Base-by-base conservation (phyloP, 768 basidiomycete species). In the Suillus ampliporus region DNA sequence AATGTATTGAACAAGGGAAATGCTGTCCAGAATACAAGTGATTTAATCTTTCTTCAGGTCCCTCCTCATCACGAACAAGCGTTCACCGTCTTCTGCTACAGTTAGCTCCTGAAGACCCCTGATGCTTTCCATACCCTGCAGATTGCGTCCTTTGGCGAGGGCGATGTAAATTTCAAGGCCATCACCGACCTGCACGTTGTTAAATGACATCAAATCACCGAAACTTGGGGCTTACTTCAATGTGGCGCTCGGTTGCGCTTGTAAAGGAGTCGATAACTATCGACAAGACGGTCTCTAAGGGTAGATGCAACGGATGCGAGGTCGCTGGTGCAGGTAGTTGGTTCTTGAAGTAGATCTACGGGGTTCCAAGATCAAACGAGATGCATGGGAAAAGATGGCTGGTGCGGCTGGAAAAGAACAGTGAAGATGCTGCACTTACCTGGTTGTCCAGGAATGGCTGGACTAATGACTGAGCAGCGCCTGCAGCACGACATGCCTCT, bases 401-500 rank as follows among this genome's bases (percentile, higher is more conserved):
- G 68, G 67, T 72, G 69, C 64, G 68, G 44, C 61, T 62, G 67
- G 66, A 44, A 63, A 70, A 62, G 57, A 61, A 11, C 4, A 26
- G 11, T 31, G 40, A 57, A 38, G 2, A 52, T 48, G 35, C n/a
- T 31, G 10, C 50, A 79, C 91, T 79, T 72, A 90, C 97, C 87
- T 99, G 96, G 77, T 97, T 98, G 79, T 99, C 97, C 69, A 99
- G 80, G 87, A 99, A 97, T 2, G 97, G 97, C 72, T 99, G 97
- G 8, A 99, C 87, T 26, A 99, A 86, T 53, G 89, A 85, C 74
- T 94, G 91, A n/a, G 96, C 97, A 17, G 96, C 91, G 56, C 97
- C 97, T 53, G 96, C 95, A 43, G 96, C 96, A 65, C 97, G 90
- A 80, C 96, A 99, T 37, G 92, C 87, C 79, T 97, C 95, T 64